phyloP scores from a whole-genome alignment of 306 rosid species.

The Inga oerstediana region DNA sequence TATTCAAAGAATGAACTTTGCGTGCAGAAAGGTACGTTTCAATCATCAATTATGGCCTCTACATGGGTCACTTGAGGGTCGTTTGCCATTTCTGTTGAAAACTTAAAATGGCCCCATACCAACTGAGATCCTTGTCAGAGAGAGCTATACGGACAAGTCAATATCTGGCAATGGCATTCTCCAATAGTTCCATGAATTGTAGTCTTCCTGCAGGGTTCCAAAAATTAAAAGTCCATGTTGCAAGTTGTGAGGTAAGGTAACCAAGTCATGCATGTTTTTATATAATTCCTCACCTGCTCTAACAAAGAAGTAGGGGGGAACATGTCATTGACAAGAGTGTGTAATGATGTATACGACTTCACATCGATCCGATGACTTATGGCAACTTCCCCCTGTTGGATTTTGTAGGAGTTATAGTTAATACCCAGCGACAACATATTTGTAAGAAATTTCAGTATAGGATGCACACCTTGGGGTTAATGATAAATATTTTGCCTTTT shows the following conservation, averaged over 20 bases:
- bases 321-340: slow-evolving; percentile 97
- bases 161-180: slow-evolving; percentile 71
- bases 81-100: slow-evolving; percentile 4
- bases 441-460: slow-evolving; percentile 12
- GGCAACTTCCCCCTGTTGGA: slow-evolving; percentile 93
- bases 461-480: slow-evolving; percentile 89
- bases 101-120: slow-evolving; percentile 13
- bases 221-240: slow-evolving; percentile 15
- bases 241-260: slow-evolving; percentile 10
- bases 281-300: slow-evolving; percentile 72
- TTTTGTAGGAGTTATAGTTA: slow-evolving; percentile 7
- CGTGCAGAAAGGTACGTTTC: slow-evolving; percentile 10
- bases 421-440: slow-evolving; percentile 10
- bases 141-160: slow-evolving; percentile 31
- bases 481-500: slow-evolving; percentile 92
- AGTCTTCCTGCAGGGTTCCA: slow-evolving; percentile 74
- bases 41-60: slow-evolving; percentile 23
- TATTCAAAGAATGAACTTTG: slow-evolving; percentile 28
- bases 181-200: slow-evolving; percentile 95
- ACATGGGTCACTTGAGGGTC: slow-evolving; percentile 16
- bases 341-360: slow-evolving; percentile 91
- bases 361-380: slow-evolving; percentile 82
- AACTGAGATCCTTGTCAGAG: slow-evolving; percentile 29
- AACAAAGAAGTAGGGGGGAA: slow-evolving; percentile 89
- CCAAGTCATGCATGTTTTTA: neutral